phyloP scores from a whole-genome alignment of 257 asterid genomes.

The Solanum virginianum region DNA sequence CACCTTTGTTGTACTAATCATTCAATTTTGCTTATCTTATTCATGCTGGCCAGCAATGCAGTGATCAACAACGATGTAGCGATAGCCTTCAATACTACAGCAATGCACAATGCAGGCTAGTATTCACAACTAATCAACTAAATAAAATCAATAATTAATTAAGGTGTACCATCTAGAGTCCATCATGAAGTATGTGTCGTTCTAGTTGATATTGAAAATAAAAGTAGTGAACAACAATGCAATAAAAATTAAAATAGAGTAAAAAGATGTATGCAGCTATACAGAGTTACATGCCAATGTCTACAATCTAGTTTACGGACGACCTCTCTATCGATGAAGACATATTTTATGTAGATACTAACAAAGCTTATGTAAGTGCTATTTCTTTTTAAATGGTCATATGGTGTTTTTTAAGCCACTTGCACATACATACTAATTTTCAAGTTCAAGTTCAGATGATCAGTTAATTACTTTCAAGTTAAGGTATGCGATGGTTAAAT shows the following conservation, averaged over 20 bases:
- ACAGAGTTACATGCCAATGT: constrained; percentile 50
- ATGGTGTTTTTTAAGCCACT: background rate
- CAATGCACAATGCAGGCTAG: too few species aligned
- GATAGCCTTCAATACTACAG: too few species aligned
- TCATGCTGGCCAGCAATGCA: constrained; percentile 43
- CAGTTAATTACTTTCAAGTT: background rate
- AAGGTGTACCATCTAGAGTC: too few species aligned
- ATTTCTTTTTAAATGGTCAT: background rate
- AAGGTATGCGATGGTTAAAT: background rate
- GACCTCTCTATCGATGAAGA: constrained; percentile 80
- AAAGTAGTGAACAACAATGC: too few species aligned
- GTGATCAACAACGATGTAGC: too few species aligned
- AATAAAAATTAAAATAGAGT: too few species aligned
- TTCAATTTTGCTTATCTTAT: constrained; percentile 86
- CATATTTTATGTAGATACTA: constrained; percentile 32
- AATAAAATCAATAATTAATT: too few species aligned
- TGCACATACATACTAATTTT: background rate
- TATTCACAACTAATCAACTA: background rate
- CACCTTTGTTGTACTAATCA: constrained; percentile 89
- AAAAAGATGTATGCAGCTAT: too few species aligned
- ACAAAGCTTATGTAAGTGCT: constrained; percentile 50
- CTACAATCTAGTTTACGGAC: constrained; percentile 84
- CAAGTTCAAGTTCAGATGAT: background rate
- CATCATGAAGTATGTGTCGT: too few species aligned
- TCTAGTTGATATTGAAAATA: too few species aligned